Conservation (phyloP, 139 green algal species). For the Dunaliella sp. region DNA sequence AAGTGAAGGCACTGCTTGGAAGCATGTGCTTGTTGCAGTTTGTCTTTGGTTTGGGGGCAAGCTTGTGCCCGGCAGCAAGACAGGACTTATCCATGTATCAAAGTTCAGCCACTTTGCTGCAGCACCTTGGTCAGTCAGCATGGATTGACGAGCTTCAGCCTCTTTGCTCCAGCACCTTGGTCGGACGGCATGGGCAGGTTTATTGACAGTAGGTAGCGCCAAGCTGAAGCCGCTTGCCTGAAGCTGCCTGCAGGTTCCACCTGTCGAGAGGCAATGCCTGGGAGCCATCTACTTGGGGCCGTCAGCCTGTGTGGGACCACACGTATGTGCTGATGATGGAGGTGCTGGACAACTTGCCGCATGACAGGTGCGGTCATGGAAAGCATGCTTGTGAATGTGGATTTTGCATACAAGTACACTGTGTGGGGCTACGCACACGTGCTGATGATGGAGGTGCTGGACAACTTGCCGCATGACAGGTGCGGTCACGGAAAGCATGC, state of each 20-base stretch:
- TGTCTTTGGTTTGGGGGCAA: too few relatives aligned
- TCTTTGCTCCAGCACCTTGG: background rate
- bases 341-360: slow-evolving; percentile 87
- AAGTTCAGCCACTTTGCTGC: background rate
- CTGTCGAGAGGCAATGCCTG: slow-evolving; percentile 41
- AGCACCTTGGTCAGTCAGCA: background rate
- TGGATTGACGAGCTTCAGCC: background rate
- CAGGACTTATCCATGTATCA: background rate
- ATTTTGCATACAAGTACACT: too few relatives aligned
- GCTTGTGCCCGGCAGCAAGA: background rate
- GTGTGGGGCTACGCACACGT: slow-evolving; percentile 52
- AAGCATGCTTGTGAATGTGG: slow-evolving; percentile 1
- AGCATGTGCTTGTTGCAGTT: too few relatives aligned
- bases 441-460: slow-evolving; percentile 80
- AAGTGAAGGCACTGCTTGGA: too few relatives aligned
- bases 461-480: slow-evolving; percentile 82
- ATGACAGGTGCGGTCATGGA: slow-evolving; percentile 58
- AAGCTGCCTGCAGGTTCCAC: slow-evolving; percentile 13
- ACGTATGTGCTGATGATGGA: slow-evolving; percentile 72
- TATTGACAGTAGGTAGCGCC: background rate
- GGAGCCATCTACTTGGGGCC: slow-evolving; percentile 40
- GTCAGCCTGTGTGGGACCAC: slow-evolving; percentile 23
- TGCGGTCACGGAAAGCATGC: background rate
- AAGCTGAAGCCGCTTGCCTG: background rate
- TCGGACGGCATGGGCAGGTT: background rate